These are phyloP conservation scores for Chaetomium olivaceum DNA, from an alignment of 2,329 filamentous ascomycete genomes.

Conservation along the genomic window DNA sequence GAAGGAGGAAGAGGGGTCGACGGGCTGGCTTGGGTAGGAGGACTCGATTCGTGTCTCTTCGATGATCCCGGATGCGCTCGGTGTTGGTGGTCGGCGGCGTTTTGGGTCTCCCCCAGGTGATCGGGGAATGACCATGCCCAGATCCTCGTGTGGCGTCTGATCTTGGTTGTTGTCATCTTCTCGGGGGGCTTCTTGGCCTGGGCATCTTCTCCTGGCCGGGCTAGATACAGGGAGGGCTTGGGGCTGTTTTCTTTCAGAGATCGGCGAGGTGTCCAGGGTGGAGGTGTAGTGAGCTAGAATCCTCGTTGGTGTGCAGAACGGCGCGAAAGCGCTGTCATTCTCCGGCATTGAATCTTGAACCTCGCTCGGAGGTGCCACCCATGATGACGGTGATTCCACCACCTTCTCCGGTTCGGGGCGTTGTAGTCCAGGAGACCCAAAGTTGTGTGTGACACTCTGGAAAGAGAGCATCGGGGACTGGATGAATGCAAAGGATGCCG, in stretches of 20 bases:
- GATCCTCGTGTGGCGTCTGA: not conserved
- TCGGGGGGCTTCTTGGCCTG: no score
- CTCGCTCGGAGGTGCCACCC: slow-evolving; percentile 50
- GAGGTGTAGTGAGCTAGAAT: slow-evolving; percentile 53
- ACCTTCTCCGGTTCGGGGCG: slow-evolving; percentile 7
- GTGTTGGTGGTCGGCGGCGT: not conserved
- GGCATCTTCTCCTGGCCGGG: not conserved
- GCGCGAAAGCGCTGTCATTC: slow-evolving; percentile 36
- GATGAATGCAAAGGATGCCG: slow-evolving; percentile 14
- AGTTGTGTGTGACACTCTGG: slow-evolving; percentile 36
- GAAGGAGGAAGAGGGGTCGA: slow-evolving; percentile 14
- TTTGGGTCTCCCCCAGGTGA: slow-evolving; percentile 8
- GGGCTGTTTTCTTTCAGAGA: not conserved
- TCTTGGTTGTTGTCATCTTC: not conserved
- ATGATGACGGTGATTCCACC: slow-evolving; percentile 39
- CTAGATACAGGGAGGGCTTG: not conserved
- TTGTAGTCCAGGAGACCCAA: slow-evolving; percentile 31
- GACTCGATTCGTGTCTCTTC: slow-evolving; percentile 21
- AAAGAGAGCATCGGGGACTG: slow-evolving; percentile 37
- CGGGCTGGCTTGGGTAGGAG: slow-evolving; percentile 13
- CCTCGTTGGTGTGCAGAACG: slow-evolving; percentile 51
- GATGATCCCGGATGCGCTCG: not conserved
- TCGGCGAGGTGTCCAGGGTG: slow-evolving; percentile 32
- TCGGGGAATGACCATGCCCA: not conserved
- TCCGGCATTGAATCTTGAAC: slow-evolving; percentile 57